phyloP scores from a whole-genome alignment of 2,329 filamentous ascomycete species.

The Colletotrichum sp. region DNA sequence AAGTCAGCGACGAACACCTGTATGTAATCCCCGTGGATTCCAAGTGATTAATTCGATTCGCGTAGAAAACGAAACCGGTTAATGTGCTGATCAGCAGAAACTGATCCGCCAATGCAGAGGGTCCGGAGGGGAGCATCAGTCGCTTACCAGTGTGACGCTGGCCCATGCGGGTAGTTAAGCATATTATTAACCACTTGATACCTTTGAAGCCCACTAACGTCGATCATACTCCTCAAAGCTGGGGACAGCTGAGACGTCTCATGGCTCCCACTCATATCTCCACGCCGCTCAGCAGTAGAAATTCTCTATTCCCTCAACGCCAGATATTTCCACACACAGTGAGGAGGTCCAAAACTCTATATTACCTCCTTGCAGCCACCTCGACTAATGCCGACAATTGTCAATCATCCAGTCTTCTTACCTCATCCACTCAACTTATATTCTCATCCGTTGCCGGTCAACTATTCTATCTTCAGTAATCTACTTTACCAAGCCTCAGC shows the following conservation, averaged over 20 bases:
- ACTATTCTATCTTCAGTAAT: background rate
- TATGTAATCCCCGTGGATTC: background rate
- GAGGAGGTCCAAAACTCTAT: background rate
- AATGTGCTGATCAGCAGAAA: background rate
- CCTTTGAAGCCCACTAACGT: background rate
- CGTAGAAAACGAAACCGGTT: background rate
- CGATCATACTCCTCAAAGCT: background rate
- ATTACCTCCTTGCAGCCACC: background rate
- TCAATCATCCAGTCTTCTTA: background rate
- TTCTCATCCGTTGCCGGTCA: background rate
- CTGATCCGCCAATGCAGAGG: background rate
- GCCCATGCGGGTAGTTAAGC: background rate
- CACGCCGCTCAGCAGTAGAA: background rate
- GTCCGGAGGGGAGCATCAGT: background rate
- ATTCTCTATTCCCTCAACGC: background rate
- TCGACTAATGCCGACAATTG: background rate
- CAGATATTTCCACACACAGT: fast-evolving
- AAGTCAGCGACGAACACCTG: background rate
- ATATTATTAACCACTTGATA: background rate
- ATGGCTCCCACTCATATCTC: background rate
- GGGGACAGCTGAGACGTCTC: background rate
- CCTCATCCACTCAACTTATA: background rate
- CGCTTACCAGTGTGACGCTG: background rate
- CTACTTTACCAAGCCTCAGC: background rate
- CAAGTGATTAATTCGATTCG: background rate